Conservation (phyloP, 148 eudicot species). For the Silene latifolia region DNA sequence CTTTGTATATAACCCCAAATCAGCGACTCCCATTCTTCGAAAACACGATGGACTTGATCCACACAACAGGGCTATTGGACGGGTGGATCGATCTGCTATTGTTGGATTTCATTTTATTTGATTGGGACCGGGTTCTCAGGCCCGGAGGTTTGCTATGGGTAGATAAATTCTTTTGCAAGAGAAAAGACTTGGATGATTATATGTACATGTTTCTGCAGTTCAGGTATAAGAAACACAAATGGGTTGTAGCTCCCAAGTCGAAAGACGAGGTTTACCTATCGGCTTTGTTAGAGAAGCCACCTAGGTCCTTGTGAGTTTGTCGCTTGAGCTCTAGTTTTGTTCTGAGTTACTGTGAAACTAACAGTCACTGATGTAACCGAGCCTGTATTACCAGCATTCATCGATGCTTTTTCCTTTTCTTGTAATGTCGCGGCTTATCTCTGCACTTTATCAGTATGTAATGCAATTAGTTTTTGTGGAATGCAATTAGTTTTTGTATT, state of each 20-base stretch:
- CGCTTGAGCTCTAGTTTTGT: conserved; percentile 2
- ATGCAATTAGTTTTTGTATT: neutral
- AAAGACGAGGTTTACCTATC: conserved; percentile 83
- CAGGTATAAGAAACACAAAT: conserved; percentile 92
- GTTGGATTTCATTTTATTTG: conserved; percentile 81
- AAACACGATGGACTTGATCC: conserved; percentile 86
- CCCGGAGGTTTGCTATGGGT: conserved; percentile 97
- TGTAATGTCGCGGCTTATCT: neutral
- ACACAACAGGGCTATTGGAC: conserved; percentile 75
- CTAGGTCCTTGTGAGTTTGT: conserved; percentile 47
- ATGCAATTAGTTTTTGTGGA: neutral
- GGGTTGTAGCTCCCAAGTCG: conserved; percentile 74
- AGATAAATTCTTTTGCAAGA: conserved; percentile 77
- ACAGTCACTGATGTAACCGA: neutral
- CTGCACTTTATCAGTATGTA: neutral
- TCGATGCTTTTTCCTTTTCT: neutral
- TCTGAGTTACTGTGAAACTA: neutral
- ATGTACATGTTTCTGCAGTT: conserved; percentile 98
- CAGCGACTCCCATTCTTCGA: conserved; percentile 94
- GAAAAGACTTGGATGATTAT: conserved; percentile 80
- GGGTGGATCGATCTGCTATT: conserved; percentile 86
- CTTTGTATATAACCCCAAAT: conserved; percentile 63
- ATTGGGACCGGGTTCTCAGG: conserved; percentile 88
- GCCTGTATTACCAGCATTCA: conserved; percentile 1
- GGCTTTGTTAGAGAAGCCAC: conserved; percentile 81